A percentile compares a stretch with the other conserved stretches of the same genome.
phyloP scores from a whole-genome alignment of 305 asterid genomes.

The Solanum chacoense region DNA sequence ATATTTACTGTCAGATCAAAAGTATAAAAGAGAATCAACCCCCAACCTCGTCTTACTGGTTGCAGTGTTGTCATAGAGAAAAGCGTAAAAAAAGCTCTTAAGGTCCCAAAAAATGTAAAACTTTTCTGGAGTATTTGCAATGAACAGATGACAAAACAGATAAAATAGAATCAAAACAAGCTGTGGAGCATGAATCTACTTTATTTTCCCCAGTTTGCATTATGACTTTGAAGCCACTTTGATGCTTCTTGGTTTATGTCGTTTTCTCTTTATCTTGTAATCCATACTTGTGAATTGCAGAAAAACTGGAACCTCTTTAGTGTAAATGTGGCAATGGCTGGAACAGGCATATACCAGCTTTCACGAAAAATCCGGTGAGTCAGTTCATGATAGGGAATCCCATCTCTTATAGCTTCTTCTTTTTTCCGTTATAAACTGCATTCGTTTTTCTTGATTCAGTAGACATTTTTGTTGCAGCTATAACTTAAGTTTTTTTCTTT shows the following conservation, averaged over 20 bases:
- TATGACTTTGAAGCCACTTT: neutral
- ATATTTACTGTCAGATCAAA: neutral
- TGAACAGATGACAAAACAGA: neutral
- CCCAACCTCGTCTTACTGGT: neutral
- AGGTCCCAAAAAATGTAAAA: neutral
- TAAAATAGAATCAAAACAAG: neutral
- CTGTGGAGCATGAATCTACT: neutral
- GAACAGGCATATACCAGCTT: slow-evolving; percentile 76
- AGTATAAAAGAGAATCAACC: neutral
- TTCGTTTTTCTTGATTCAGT: neutral
- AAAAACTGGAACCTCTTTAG: slow-evolving; percentile 80
- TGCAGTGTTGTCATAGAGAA: neutral
- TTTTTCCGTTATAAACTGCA: neutral
- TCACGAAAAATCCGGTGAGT: slow-evolving; percentile 53
- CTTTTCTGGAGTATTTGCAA: neutral
- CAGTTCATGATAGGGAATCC: neutral
- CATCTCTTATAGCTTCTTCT: neutral
- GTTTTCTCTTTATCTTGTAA: neutral
- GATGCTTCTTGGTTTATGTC: neutral
- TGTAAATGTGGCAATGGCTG: slow-evolving; percentile 70
- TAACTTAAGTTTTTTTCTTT: neutral
- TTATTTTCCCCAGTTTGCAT: neutral
- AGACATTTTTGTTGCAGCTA: neutral
- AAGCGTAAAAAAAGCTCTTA: neutral
- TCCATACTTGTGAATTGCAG: slow-evolving; percentile 29